Percentiles rank a stretch among this genome's conserved stretches.
phyloP scores from a whole-genome alignment of 176 grass and related monocot genomes.

The Dactylis glomerata region DNA sequence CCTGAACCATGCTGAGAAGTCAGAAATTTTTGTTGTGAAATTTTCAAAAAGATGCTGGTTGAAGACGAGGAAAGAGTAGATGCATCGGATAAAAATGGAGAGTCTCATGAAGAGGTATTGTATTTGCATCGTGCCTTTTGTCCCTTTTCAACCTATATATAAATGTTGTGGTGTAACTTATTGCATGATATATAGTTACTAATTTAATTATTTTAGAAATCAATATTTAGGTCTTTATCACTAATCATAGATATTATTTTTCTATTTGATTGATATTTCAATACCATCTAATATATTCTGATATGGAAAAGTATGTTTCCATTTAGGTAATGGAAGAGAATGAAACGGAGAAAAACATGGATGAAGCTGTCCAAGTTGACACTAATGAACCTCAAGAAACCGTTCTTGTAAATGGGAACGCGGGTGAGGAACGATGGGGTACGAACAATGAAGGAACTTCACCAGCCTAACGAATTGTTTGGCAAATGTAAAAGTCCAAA shows the following conservation, averaged over 20 bases:
- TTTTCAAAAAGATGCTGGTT: constrained; percentile 82
- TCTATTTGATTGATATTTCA: neutral
- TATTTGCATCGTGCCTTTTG: constrained; percentile 13
- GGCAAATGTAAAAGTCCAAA: constrained; percentile 33
- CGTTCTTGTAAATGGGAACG: constrained; percentile 82
- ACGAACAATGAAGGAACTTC: constrained; percentile 61
- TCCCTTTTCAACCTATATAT: neutral
- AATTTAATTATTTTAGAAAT: too few species aligned
- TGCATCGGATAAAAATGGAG: constrained; percentile 58
- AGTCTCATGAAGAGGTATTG: constrained; percentile 58
- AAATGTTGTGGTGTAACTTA: neutral
- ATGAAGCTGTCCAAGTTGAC: constrained; percentile 73
- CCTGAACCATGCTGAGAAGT: constrained; percentile 62
- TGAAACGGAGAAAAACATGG: constrained; percentile 47
- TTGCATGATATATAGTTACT: too few species aligned
- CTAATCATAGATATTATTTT: constrained; percentile 16
- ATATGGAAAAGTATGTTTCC: neutral
- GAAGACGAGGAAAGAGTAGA: constrained; percentile 65
- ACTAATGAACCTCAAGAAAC: constrained; percentile 58
- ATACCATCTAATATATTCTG: neutral
- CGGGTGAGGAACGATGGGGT: constrained; percentile 84
- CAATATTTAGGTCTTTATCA: neutral
- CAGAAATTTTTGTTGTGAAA: constrained; percentile 72
- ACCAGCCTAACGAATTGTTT: constrained; percentile 53
- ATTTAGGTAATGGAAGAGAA: constrained; percentile 40